Evolutionary conservation across 768 basidiomycete species (phyloP).

Genomic region (Coprinopsis sp.): DNA sequence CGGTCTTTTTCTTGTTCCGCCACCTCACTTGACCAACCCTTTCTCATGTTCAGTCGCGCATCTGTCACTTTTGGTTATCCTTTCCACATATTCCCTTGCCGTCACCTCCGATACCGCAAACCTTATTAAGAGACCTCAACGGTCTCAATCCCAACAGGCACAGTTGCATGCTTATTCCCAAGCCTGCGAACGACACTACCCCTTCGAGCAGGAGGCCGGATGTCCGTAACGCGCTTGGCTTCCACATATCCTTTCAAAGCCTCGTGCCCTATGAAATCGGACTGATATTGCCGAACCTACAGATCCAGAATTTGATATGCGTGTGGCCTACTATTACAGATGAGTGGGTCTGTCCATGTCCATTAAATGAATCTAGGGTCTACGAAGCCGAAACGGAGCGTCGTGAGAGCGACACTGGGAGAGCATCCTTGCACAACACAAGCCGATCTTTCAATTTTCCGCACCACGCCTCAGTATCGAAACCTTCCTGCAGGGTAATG

Average conservation of each 20-base stretch:
- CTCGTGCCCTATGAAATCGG: neutral
- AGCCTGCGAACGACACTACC: neutral
- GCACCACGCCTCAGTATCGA: conserved; percentile 11
- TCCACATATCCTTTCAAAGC: neutral
- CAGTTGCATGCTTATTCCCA: neutral
- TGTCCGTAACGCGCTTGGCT: no score
- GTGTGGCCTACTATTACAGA: neutral
- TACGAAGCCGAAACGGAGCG: neutral
- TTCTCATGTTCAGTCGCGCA: neutral
- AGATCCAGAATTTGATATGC: no score
- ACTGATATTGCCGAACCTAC: no score
- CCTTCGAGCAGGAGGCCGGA: no score
- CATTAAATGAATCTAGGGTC: neutral
- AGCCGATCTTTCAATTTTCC: conserved; percentile 11
- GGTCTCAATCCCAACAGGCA: neutral
- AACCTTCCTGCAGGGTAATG: conserved; percentile 10
- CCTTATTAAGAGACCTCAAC: neutral
- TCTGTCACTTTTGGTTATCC: neutral
- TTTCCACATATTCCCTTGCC: neutral
- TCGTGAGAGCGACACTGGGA: neutral
- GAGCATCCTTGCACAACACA: conserved; percentile 8
- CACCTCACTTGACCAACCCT: neutral
- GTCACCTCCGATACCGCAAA: no score
- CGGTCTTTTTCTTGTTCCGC: neutral
- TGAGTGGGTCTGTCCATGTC: neutral